Evolutionary conservation across 148 eudicot species (phyloP).

Genomic region (Rhododendron kiyosumense): DNA sequence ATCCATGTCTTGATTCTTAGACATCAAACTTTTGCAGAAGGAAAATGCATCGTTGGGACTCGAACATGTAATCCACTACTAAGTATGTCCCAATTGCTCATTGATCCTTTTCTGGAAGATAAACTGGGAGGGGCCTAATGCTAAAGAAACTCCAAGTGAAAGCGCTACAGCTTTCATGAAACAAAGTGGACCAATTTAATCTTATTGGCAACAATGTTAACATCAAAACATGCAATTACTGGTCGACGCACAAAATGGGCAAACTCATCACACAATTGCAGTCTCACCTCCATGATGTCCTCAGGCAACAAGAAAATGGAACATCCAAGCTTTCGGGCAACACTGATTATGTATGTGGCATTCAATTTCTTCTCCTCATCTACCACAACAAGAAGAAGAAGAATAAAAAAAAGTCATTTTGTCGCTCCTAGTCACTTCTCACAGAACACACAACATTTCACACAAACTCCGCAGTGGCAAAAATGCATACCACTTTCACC

Average conservation of each 20-base stretch:
- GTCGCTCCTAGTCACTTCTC: background rate
- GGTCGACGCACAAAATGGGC: background rate
- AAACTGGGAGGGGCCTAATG: background rate
- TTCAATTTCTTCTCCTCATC: constrained; percentile 94
- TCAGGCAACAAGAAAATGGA: constrained; percentile 92
- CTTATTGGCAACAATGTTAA: background rate
- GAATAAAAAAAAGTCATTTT: background rate
- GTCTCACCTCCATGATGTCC: constrained; percentile 87
- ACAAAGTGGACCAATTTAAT: background rate
- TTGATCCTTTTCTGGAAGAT: background rate
- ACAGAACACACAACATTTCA: background rate
- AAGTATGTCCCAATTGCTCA: background rate
- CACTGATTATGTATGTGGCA: constrained; percentile 95
- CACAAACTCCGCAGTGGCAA: background rate
- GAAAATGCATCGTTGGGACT: background rate
- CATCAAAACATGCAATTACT: background rate
- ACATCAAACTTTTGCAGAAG: background rate
- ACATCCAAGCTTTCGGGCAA: constrained; percentile 94
- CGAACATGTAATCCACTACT: background rate
- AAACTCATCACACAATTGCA: background rate
- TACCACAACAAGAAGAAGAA: constrained; percentile 14
- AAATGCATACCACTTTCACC: constrained; percentile 68
- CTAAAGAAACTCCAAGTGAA: background rate
- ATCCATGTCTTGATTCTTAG: background rate
- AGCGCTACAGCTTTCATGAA: background rate